A percentile compares a stretch with the other conserved stretches of the same genome.
phyloP scores from a whole-genome alignment of 805 yeast species.

The Candida verbasci region DNA sequence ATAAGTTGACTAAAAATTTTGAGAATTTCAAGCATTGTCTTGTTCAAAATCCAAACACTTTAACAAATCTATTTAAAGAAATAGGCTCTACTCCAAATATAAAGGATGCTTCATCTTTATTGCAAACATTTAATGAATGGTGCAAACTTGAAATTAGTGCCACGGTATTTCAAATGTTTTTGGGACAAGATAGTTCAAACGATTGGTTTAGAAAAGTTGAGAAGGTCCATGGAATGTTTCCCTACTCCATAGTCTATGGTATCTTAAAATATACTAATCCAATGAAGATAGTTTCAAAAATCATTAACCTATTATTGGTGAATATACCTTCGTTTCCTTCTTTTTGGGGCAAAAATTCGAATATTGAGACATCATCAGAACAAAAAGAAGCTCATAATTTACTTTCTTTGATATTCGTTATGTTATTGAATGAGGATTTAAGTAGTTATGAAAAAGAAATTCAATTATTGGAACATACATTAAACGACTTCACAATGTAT shows the following conservation, averaged over 20 bases:
- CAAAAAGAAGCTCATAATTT: conserved; percentile 31
- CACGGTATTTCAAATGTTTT: conserved; percentile 71
- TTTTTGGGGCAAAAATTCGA: conserved; percentile 15
- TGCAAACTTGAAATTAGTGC: conserved; percentile 80
- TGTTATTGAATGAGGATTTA: conserved; percentile 72
- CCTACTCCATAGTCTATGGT: conserved; percentile 72
- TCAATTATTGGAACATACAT: conserved; percentile 38
- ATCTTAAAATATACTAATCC: conserved; percentile 85
- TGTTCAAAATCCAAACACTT: conserved; percentile 47
- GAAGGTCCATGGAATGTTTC: conserved; percentile 72
- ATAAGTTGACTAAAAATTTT: conserved; percentile 51
- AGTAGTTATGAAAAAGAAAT: conserved; percentile 56
- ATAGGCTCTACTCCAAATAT: conserved; percentile 52
- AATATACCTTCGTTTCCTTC: conserved; percentile 28
- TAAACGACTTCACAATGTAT: conserved; percentile 20
- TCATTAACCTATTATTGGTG: conserved; percentile 75
- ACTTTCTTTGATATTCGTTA: conserved; percentile 69
- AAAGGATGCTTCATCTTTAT: conserved; percentile 58
- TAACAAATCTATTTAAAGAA: conserved; percentile 60
- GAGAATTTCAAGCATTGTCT: conserved; percentile 55
- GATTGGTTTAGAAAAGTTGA: conserved; percentile 70
- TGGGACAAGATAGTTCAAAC: conserved; percentile 77
- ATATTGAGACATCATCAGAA: conserved; percentile 5
- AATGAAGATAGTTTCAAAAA: conserved; percentile 69
- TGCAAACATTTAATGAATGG: conserved; percentile 74